These are phyloP conservation scores for Dictyophora rubrovolvata DNA, from an alignment of 768 basidiomycete species.

Conservation along the genomic window DNA sequence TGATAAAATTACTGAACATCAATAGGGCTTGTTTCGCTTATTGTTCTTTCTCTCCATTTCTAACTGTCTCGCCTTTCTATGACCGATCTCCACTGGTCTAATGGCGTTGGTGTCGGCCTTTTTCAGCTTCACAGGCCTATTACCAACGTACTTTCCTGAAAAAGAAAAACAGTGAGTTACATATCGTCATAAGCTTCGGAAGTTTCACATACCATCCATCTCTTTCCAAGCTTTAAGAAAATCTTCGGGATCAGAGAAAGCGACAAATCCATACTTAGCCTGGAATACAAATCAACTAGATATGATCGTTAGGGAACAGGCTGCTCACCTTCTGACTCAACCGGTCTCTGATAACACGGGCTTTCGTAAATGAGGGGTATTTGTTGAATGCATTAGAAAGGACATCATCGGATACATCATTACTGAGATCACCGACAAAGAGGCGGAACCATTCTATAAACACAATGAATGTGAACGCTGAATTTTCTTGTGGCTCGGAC, in stretches of 20 bases:
- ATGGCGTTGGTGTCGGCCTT: slow-evolving; percentile 85
- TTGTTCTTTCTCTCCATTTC: slow-evolving; percentile 88
- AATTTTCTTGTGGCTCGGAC: slow-evolving; percentile 21
- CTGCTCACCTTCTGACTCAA: slow-evolving; percentile 79
- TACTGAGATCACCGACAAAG: slow-evolving; percentile 96
- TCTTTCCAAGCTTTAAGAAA: slow-evolving; percentile 98
- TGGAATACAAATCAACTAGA: slow-evolving; percentile 20
- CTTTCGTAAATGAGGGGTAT: slow-evolving; percentile 89
- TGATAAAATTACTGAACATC: background rate
- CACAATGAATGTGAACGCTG: slow-evolving; percentile 9
- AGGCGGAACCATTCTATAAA: slow-evolving; percentile 86
- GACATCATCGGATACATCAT: slow-evolving; percentile 95
- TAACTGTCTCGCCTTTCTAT: slow-evolving; percentile 81
- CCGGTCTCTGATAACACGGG: slow-evolving; percentile 89
- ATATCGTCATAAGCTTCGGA: background rate
- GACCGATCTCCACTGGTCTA: slow-evolving; percentile 86
- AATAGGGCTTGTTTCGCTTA: slow-evolving; percentile 69
- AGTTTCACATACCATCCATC: slow-evolving; percentile 74
- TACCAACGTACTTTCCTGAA: slow-evolving; percentile 93
- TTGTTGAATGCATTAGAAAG: slow-evolving; percentile 88
- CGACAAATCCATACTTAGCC: slow-evolving; percentile 97
- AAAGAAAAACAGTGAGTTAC: background rate
- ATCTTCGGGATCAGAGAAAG: slow-evolving; percentile 97
- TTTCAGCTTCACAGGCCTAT: slow-evolving; percentile 91
- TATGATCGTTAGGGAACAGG: background rate